Conservation (phyloP, 225 moss, liverwort and hornwort species). For the Lunularia cruciata region DNA sequence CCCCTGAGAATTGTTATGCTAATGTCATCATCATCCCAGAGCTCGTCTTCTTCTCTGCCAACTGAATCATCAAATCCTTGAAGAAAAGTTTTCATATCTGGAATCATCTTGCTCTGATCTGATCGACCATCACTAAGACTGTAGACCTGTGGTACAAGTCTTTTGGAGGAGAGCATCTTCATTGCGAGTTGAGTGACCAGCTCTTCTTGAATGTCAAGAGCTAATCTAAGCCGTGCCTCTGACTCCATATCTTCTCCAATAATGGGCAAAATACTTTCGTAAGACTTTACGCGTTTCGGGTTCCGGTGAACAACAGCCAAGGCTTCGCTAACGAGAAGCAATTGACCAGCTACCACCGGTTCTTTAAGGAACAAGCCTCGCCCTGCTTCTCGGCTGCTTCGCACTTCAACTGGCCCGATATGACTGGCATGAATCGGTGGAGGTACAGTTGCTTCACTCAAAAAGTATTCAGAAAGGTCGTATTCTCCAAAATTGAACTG, state of each 20-base stretch:
- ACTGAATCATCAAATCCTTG: too few species aligned
- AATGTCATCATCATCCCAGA: not conserved
- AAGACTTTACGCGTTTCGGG: not conserved
- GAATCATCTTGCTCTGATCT: not conserved
- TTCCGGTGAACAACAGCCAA: not conserved
- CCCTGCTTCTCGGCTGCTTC: not conserved
- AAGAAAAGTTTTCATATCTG: not conserved
- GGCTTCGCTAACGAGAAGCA: conserved; percentile 9
- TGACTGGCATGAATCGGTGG: not conserved
- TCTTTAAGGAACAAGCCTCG: conserved; percentile 11
- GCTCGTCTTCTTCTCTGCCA: not conserved
- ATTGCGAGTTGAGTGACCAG: conserved; percentile 3
- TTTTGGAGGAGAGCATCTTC: not conserved
- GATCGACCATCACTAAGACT: not conserved
- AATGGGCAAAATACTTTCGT: not conserved
- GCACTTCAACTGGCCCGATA: conserved; percentile 5
- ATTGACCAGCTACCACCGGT: not conserved
- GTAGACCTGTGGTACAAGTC: conserved; percentile 1
- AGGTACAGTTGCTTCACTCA: not conserved
- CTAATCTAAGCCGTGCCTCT: not conserved
- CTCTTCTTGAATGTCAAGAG: conserved; percentile 1
- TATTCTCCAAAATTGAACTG: not conserved
- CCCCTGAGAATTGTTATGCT: conserved; percentile 6
- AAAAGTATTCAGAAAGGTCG: conserved; percentile 8
- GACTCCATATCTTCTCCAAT: conserved; percentile 1